Conservation (phyloP, 2,329 filamentous ascomycete genomes). For the Botrytis fabae region DNA sequence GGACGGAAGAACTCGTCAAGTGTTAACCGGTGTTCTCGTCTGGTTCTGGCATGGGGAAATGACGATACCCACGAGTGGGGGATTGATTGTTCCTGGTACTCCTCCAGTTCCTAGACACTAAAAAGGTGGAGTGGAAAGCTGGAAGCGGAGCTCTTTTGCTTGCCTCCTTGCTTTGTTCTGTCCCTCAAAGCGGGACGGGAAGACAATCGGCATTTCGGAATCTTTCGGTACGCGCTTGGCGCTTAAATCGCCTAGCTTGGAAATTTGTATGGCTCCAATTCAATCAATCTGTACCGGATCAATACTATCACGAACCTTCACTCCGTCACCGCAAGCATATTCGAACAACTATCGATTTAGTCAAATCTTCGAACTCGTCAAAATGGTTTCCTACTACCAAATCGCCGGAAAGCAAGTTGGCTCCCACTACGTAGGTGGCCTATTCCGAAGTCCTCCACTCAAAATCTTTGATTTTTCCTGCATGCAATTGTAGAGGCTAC, state of each 20-base stretch:
- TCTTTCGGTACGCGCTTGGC: slow-evolving; percentile 15
- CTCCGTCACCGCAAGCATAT: slow-evolving; percentile 5
- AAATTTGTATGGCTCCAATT: slow-evolving; percentile 21
- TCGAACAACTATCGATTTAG: neutral
- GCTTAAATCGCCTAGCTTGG: slow-evolving; percentile 23
- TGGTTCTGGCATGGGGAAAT: slow-evolving; percentile 19
- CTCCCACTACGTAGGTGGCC: slow-evolving; percentile 40
- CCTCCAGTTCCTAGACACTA: neutral
- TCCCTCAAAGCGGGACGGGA: neutral
- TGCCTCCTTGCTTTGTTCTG: neutral
- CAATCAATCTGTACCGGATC: slow-evolving; percentile 3
- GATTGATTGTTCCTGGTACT: slow-evolving; percentile 4
- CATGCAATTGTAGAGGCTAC: slow-evolving; percentile 23
- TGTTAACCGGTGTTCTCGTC: slow-evolving; percentile 17
- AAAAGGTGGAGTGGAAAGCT: slow-evolving; percentile 8
- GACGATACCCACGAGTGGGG: slow-evolving; percentile 1
- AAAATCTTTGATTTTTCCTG: slow-evolving; percentile 28
- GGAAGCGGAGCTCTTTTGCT: slow-evolving; percentile 12
- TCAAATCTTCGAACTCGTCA: slow-evolving; percentile 26
- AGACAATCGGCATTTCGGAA: slow-evolving; percentile 10
- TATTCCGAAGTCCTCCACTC: neutral
- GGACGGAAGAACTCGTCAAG: slow-evolving; percentile 8
- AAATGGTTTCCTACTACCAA: slow-evolving; percentile 40
- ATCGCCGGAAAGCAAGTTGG: slow-evolving; percentile 41
- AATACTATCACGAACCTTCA: slow-evolving; percentile 11